These are phyloP conservation scores for Monosporascus sp. DNA, from an alignment of 2,329 filamentous ascomycete species.

Conservation along the genomic window DNA sequence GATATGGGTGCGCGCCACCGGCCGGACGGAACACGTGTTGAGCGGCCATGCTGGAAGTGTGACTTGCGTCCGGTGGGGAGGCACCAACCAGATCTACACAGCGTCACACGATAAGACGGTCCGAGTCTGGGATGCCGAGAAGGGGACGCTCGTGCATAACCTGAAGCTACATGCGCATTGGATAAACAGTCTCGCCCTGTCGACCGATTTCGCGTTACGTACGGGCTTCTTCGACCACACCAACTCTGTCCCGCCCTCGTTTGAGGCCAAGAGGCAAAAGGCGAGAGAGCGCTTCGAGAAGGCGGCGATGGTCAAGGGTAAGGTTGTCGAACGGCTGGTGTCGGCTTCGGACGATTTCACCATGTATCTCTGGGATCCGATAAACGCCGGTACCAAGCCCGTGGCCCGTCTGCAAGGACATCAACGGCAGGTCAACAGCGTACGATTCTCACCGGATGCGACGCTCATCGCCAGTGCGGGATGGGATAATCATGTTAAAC, in stretches of 20 bases:
- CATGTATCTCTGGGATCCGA: slow-evolving; percentile 91
- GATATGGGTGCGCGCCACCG: slow-evolving; percentile 77
- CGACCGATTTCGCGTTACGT: slow-evolving; percentile 82
- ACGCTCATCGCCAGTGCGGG: slow-evolving; percentile 78
- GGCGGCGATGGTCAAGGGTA: slow-evolving; percentile 69
- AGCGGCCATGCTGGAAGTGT: slow-evolving; percentile 86
- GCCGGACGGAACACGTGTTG: slow-evolving; percentile 73
- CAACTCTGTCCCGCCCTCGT: slow-evolving; percentile 57
- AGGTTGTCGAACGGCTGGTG: slow-evolving; percentile 76
- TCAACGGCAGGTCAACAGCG: slow-evolving; percentile 94
- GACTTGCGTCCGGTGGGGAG: slow-evolving; percentile 90
- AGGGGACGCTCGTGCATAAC: slow-evolving; percentile 75
- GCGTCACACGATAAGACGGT: slow-evolving; percentile 88
- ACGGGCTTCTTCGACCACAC: slow-evolving; percentile 86
- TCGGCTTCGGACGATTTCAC: slow-evolving; percentile 94
- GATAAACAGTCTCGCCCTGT: slow-evolving; percentile 92
- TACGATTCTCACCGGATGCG: slow-evolving; percentile 89
- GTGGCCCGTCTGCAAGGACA: slow-evolving; percentile 87
- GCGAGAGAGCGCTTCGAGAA: slow-evolving; percentile 81
- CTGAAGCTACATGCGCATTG: slow-evolving; percentile 83
- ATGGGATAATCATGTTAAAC: slow-evolving; percentile 92
- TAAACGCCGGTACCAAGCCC: slow-evolving; percentile 68
- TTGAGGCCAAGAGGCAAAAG: slow-evolving; percentile 66
- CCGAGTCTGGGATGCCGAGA: slow-evolving; percentile 79
- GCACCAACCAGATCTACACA: slow-evolving; percentile 78